Conservation (phyloP, 2,329 filamentous ascomycete species). For the Xylaria sp. region DNA sequence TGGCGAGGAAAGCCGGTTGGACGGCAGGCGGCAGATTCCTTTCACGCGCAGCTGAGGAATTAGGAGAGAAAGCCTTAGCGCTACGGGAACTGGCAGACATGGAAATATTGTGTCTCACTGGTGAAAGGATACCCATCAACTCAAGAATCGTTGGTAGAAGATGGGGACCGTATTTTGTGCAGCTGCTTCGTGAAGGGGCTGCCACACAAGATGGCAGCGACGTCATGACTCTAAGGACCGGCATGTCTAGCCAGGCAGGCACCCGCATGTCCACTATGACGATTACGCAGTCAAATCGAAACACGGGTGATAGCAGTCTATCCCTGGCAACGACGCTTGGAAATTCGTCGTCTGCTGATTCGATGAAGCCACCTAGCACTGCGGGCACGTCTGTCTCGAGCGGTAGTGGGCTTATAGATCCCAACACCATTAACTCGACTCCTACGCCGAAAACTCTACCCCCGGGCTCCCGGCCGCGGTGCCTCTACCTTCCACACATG, state of each 20-base stretch:
- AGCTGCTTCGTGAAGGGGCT: conserved; percentile 82
- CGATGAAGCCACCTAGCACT: conserved; percentile 51
- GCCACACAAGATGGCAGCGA: conserved; percentile 75
- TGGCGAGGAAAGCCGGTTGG: conserved; percentile 64
- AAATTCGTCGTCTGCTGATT: conserved; percentile 44
- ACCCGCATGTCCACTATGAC: conserved; percentile 82
- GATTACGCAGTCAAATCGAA: conserved; percentile 73
- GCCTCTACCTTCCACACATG: conserved; percentile 92
- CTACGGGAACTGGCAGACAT: conserved; percentile 92
- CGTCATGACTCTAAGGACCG: conserved; percentile 73
- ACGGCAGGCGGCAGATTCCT: conserved; percentile 78
- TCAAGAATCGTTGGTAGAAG: conserved; percentile 84
- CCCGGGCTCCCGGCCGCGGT: conserved; percentile 75
- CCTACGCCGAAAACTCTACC: conserved; percentile 63
- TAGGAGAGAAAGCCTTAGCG: conserved; percentile 79
- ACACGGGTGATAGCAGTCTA: conserved; percentile 53
- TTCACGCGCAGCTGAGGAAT: conserved; percentile 78
- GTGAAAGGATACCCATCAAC: conserved; percentile 91
- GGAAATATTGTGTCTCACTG: conserved; percentile 91
- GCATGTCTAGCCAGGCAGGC: conserved; percentile 60
- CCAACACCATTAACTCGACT: conserved; percentile 58
- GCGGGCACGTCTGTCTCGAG: conserved; percentile 52
- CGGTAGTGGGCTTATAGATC: conserved; percentile 48
- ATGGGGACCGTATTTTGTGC: conserved; percentile 96
- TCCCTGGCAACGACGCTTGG: conserved; percentile 51